Base-by-base conservation (phyloP, 495 filamentous ascomycete genomes). In the Penicillium cosmopolitanum region DNA sequence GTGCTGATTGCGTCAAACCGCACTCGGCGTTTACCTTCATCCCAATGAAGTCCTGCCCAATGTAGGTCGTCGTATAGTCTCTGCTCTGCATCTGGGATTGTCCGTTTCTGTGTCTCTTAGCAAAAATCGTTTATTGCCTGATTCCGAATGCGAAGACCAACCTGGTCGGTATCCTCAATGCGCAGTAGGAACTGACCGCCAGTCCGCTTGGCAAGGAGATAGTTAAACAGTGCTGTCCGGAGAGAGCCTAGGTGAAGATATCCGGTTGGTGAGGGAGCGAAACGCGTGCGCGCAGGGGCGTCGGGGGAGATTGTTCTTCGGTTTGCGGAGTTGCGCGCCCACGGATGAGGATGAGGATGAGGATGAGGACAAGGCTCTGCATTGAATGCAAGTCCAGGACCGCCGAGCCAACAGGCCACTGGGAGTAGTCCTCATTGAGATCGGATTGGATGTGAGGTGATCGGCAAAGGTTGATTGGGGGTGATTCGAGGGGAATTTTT, bases 131-230 rank as follows among this genome's bases (percentile, higher is more conserved):
- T 36, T n/a, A 5, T 18, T 18, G 33, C 34, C 13, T 16, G 33
- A 42, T 51, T 36, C 31, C 16, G 43, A 58, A 13, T 40, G 18
- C 19, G 28, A 9, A 9, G 15, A 66, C 80, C 47, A 67, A 96
- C 93, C 84, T 91, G 87, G 77, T 98, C 95, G 36, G 95, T 98
- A 69, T 98, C 95, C 79, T 98, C 95, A 61, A 98, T 85, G 51
- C 95, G 85, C 33, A 98, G 74, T 4, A 98, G 66, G 64, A 98
- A 98, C 74, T 97, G 88, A n/a, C 95, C 95, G 5, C 89, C 89
- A 1, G 95, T 97, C 9, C 86, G 82, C 70, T 87, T 93, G 12
- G 95, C 95, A 33, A 94, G 80, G 2, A 98, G 79, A 60, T 92
- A 98, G 69, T 95, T 98, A 80, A 88, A 98, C 18, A 98, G 71